These are phyloP conservation scores for Panaeolus cyanescens DNA, from an alignment of 768 basidiomycete genomes.

Conservation along the genomic window DNA sequence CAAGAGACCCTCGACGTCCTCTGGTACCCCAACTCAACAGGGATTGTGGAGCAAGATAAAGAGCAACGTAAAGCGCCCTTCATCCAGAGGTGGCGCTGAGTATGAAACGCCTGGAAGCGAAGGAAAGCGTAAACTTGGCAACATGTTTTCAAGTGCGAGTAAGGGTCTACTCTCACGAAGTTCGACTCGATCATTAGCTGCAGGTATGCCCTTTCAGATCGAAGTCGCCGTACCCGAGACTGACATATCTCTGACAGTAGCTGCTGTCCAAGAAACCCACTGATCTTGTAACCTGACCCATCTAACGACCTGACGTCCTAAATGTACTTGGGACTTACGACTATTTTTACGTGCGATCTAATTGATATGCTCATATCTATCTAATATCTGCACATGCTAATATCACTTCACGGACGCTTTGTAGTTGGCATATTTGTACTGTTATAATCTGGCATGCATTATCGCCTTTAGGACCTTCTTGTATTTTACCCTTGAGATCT, in stretches of 20 bases:
- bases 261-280: neutral
- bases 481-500: neutral
- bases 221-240: neutral
- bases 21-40: constrained; percentile 11
- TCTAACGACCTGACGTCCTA: neutral
- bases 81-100: constrained; percentile 10
- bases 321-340: neutral
- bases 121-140: constrained; percentile 7
- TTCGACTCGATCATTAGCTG: constrained; percentile 13
- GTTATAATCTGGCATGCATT: neutral
- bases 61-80: constrained; percentile 28
- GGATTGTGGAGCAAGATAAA: constrained; percentile 42
- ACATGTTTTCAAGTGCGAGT: constrained; percentile 20
- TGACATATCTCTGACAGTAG: neutral
- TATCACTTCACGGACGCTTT: neutral
- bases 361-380: neutral
- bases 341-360: neutral
- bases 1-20: neutral
- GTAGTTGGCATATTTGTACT: neutral
- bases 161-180: constrained; percentile 17
- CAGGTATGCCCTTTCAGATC: neutral
- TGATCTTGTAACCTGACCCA: neutral
- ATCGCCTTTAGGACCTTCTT: neutral
- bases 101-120: neutral
- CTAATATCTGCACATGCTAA: neutral